phyloP scores from a whole-genome alignment of 75 land plant genomes.

The Gnetum montanum region DNA sequence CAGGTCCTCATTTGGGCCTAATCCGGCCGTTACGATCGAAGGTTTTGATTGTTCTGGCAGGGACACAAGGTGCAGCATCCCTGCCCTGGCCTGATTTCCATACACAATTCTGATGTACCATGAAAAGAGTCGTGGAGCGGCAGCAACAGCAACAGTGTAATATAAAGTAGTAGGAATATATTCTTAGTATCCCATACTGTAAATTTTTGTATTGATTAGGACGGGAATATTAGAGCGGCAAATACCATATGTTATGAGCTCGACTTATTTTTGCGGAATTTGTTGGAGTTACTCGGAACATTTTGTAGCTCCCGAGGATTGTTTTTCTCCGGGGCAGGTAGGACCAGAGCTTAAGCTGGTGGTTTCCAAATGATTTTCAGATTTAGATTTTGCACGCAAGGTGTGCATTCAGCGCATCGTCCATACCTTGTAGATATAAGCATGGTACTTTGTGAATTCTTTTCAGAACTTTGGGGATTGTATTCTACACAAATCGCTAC shows the following conservation, averaged over 20 bases:
- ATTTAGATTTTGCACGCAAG: slow-evolving; percentile 4
- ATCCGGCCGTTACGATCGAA: slow-evolving; percentile 32
- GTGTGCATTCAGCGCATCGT: no score
- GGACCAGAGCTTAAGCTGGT: slow-evolving; percentile 3
- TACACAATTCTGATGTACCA: neutral
- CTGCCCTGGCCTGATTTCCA: slow-evolving; percentile 23
- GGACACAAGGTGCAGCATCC: slow-evolving; percentile 29
- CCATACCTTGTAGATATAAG: no score
- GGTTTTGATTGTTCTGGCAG: slow-evolving; percentile 36
- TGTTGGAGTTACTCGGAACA: neutral
- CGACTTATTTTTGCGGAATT: slow-evolving; percentile 2
- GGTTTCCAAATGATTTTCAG: neutral
- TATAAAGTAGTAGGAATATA: slow-evolving; percentile 1
- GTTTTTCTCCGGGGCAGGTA: slow-evolving; percentile 4
- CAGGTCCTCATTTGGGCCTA: slow-evolving; percentile 14
- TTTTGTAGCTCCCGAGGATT: neutral
- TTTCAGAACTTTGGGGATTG: no score
- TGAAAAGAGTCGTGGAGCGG: neutral
- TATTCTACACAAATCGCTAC: no score
- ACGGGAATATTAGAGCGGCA: slow-evolving; percentile 3
- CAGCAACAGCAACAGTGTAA: neutral
- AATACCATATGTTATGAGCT: neutral
- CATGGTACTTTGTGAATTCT: no score
- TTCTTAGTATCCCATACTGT: slow-evolving; percentile 5
- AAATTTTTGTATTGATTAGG: slow-evolving; percentile 4